Evolutionary conservation across 2,329 filamentous ascomycete species (phyloP), one percentile per base, ranked within the genome.

Genomic region (Aspergillus ochraceus): DNA sequence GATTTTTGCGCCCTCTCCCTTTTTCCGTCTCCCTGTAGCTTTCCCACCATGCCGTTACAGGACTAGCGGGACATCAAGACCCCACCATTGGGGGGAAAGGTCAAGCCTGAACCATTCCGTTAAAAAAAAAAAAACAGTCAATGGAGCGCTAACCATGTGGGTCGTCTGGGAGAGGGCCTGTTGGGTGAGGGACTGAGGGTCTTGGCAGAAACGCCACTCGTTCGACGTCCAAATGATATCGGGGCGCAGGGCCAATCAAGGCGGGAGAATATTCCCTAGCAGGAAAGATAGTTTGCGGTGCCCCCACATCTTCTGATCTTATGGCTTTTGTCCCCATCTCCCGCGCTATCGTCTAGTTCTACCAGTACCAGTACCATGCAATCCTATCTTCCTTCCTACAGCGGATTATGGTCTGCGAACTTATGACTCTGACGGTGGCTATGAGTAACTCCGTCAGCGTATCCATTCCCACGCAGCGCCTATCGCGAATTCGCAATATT

Each of bases 71-170:
- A 19, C 45, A 22, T 42, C 36, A 42, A n/a, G 36, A 2, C 17
- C 14, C 36, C 36, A 42, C 14, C 36, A 2, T 5, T n/a, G 17
- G 36, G 17, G 14, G 17, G 36, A 14, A 39, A 42, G 36, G 36
- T 42, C 36, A 42, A 42, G 36, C 36, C 36, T 42, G 36, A 17
- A 4, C 36, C 17, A 42, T 17, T 39, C 36, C 14, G 2, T n/a
- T 42, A 42, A 14, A 42, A 6, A n/a, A 19, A n/a, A 42, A 14
- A 42, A 6, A n/a, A 19, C 36, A 42, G 36, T 42, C 36, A 36
- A 17, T 17, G 32, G 32, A 36, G 32, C 32, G 14, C 32, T 36
- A 36, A 36, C 58, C 57, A 52, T 52, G 36, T 56, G 58, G 45
- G 20, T 10, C 45, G 17, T 17, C 45, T 47, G 45, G 45, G 45